Percentiles rank a stretch among this genome's conserved stretches.
Conservation (phyloP, 2,329 filamentous ascomycete genomes). For the Leptosphaerulina australis region DNA sequence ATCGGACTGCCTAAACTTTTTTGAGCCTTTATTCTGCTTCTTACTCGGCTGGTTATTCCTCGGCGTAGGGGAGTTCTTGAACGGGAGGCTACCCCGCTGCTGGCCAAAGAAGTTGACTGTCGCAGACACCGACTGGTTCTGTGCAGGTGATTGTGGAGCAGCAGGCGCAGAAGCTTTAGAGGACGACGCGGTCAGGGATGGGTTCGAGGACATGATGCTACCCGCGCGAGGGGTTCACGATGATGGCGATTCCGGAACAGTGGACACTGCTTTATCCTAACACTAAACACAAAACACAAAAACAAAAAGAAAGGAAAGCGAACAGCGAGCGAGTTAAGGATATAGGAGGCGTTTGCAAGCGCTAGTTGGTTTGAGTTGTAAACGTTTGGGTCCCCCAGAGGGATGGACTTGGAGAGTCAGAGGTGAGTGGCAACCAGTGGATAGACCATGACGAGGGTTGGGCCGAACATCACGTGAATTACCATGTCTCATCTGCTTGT, state of each 20-base stretch:
- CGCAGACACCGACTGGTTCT: conserved; percentile 52
- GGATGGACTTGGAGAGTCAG: conserved; percentile 41
- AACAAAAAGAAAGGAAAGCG: conserved; percentile 13
- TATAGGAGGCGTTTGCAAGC: background rate
- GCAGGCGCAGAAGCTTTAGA: conserved; percentile 50
- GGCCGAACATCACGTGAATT: conserved; percentile 11
- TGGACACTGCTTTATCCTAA: background rate
- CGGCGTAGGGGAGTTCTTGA: conserved; percentile 56
- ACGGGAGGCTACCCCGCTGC: conserved; percentile 49
- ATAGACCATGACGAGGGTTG: conserved; percentile 7
- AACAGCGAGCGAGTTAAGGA: conserved; percentile 3
- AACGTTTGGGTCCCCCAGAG: conserved; percentile 39
- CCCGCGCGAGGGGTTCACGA: conserved; percentile 38
- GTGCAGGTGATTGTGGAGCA: conserved; percentile 51
- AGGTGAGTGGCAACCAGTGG: conserved; percentile 12
- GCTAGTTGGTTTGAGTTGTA: conserved; percentile 14
- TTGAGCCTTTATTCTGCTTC: conserved; percentile 84
- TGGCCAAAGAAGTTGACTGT: conserved; percentile 53
- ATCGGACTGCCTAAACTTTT: conserved; percentile 73
- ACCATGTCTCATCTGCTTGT: background rate
- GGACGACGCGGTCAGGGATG: conserved; percentile 48
- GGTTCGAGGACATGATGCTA: conserved; percentile 54
- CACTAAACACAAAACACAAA: background rate
- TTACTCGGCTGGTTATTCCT: conserved; percentile 77
- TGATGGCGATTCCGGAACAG: conserved; percentile 22